Evolutionary conservation across 495 filamentous ascomycete genomes (phyloP), one percentile per base, ranked within the genome.

Genomic region (Penicillium coffeae): DNA sequence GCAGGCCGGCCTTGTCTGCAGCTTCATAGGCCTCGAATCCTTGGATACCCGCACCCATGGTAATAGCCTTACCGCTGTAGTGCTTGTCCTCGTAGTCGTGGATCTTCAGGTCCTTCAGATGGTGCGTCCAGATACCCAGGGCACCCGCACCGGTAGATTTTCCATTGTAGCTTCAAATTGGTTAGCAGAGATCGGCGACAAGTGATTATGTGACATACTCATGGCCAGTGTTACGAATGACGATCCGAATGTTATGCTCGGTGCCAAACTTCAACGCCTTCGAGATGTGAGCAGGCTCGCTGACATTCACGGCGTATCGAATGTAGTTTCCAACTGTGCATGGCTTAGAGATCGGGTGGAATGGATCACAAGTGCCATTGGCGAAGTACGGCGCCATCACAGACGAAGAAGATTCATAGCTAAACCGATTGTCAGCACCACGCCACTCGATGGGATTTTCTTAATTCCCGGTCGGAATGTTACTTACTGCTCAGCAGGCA

Each of bases 161-260:
- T 19, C 77, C 82, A 25, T n/a, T n/a, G n/a, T n/a, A n/a, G n/a
- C n/a, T n/a, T n/a, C n/a, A n/a, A n/a, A n/a, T n/a, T n/a, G n/a
- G n/a, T n/a, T n/a, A n/a, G n/a, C n/a, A n/a, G n/a, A n/a, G n/a
- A n/a, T n/a, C n/a, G n/a, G n/a, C n/a, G n/a, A n/a, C n/a, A n/a
- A n/a, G n/a, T n/a, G n/a, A n/a, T n/a, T n/a, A n/a, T n/a, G n/a
- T n/a, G n/a, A 63, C 57, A 53, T 82, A 84, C 45, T 78, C 69
- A 45, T 72, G 66, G 8, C 84, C 84, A 0, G 83, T 86, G 56
- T 85, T 86, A n/a, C 80, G 81, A 32, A 88, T 68, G 19, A 86
- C 67, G 9, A 87, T 54, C 18, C 83, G 76, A 37, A 88, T 71
- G 50, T 80, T 81, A 46, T 80, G 69, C 27, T 73, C 41, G 0